A percentile compares a stretch with the other conserved stretches of the same genome.
These are phyloP conservation scores for Aegilops tauschii DNA, from an alignment of 176 grass and related monocot genomes.

Conservation along the genomic window DNA sequence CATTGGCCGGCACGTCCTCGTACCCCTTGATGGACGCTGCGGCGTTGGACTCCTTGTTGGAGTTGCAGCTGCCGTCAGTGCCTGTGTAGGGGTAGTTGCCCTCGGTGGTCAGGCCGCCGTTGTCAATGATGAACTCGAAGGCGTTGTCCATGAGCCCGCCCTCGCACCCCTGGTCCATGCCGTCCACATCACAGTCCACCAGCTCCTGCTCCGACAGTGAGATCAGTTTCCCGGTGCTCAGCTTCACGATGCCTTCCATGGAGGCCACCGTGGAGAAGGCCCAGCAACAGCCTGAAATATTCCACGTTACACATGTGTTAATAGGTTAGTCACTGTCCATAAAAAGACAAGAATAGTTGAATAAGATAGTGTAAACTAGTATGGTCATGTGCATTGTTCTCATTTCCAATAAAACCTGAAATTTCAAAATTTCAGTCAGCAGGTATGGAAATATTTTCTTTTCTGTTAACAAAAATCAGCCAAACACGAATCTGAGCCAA, in stretches of 20 bases:
- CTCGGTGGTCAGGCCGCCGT: background rate
- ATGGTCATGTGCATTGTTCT: no score
- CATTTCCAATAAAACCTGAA: no score
- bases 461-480: no score
- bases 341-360: background rate
- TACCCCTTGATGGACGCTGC: slow-evolving; percentile 4
- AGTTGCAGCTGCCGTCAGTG: background rate
- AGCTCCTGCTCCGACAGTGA: background rate
- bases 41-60: background rate
- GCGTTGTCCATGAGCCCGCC: slow-evolving; percentile 7
- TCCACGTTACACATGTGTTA: background rate
- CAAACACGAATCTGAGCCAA: no score
- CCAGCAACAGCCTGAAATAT: slow-evolving; percentile 1
- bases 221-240: background rate
- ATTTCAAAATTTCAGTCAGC: no score
- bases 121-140: background rate
- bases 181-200: background rate
- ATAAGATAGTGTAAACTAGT: no score
- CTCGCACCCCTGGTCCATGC: slow-evolving; percentile 3
- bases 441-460: no score
- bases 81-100: background rate
- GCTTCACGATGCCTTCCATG: slow-evolving; percentile 10
- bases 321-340: background rate
- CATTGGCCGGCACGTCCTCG: slow-evolving; percentile 7
- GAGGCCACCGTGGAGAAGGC: slow-evolving; percentile 5